Base-by-base conservation (phyloP, 371 early-diverging fungal species). In the Mortierella sp. region DNA sequence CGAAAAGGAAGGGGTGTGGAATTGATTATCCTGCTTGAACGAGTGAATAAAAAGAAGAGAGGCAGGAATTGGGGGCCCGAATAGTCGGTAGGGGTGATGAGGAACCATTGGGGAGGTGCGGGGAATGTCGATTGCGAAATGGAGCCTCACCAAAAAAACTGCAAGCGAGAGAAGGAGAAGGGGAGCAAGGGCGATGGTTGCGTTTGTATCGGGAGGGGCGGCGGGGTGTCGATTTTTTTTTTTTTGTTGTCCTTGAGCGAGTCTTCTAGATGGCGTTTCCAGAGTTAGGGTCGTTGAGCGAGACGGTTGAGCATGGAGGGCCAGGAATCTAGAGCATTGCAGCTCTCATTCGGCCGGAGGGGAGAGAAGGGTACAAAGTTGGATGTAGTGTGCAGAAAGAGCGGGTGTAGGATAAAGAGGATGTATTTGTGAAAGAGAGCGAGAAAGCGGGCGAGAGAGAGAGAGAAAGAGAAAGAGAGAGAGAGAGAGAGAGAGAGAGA, bases 341-440 rank as follows among this genome's bases (percentile, higher is more conserved):
- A 69, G 44, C 69, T 44, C 69, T 69, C 69, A 69, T 43, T 69
- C 40, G 40, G 40, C 21, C 16, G 69, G 26, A 43, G 43, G 37
- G 67, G 44, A 69, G 26, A 6, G 26, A 44, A 44, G 37, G 24
- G n/a, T 24, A 43, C 19, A 44, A 31, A 31, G 31, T 14, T 28
- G 57, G 43, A 40, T 16, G 61, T 57, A 10, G 57, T 13, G 57
- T 57, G 43, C 43, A 40, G 43, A 40, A 6, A 40, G 2, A 40
- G 43, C 10, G 31, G 34, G 24, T 16, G 34, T 28, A 19, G 61
- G 34, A 34, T 61, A 8, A 16, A 16, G 61, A 0, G 57, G 26
- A 26, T n/a, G 57, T n/a, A 28, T 14, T n/a, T 26, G 57, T 26
- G n/a, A 57, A 2, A n/a, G 54, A 10, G 10, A n/a, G 54, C 19